A percentile compares a stretch with the other conserved stretches of the same genome.
Conservation (phyloP, 2,329 filamentous ascomycete genomes). For the Nemania sp. region DNA sequence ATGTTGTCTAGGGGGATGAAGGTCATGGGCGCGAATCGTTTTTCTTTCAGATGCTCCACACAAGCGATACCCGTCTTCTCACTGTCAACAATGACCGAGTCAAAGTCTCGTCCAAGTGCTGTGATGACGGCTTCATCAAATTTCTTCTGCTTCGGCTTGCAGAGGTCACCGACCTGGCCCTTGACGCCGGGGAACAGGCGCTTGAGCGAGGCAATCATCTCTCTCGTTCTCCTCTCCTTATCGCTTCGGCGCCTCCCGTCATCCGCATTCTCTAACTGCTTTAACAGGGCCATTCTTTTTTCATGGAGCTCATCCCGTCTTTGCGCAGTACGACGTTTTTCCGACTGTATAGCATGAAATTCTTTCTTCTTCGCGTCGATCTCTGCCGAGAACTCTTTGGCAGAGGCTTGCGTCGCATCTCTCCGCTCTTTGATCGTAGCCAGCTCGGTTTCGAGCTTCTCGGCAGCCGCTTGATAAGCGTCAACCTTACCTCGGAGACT, state of each 20-base stretch:
- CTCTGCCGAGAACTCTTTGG: conserved; percentile 73
- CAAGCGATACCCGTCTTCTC: conserved; percentile 94
- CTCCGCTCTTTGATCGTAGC: conserved; percentile 71
- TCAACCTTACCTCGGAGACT: conserved; percentile 90
- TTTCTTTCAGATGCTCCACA: conserved; percentile 90
- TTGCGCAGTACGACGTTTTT: conserved; percentile 79
- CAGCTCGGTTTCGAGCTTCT: conserved; percentile 75
- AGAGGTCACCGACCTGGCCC: conserved; percentile 87
- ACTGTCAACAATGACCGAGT: conserved; percentile 92
- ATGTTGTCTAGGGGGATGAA: conserved; percentile 98
- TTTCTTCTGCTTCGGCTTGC: conserved; percentile 96
- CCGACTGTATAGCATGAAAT: conserved; percentile 82
- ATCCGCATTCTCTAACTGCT: conserved; percentile 82
- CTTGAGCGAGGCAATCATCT: conserved; percentile 84
- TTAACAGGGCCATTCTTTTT: conserved; percentile 80
- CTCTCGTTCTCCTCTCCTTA: conserved; percentile 77
- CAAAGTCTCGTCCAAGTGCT: conserved; percentile 89
- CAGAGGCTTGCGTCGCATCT: conserved; percentile 61
- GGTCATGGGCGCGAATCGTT: conserved; percentile 83
- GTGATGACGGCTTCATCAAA: conserved; percentile 92
- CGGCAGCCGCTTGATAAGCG: conserved; percentile 71
- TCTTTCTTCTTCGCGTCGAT: conserved; percentile 89
- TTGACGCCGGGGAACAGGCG: conserved; percentile 90
- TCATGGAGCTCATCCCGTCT: conserved; percentile 88
- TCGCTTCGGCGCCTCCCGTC: conserved; percentile 85